Conservation (phyloP, 2,329 filamentous ascomycete species). For the Fusarium lateritium region DNA sequence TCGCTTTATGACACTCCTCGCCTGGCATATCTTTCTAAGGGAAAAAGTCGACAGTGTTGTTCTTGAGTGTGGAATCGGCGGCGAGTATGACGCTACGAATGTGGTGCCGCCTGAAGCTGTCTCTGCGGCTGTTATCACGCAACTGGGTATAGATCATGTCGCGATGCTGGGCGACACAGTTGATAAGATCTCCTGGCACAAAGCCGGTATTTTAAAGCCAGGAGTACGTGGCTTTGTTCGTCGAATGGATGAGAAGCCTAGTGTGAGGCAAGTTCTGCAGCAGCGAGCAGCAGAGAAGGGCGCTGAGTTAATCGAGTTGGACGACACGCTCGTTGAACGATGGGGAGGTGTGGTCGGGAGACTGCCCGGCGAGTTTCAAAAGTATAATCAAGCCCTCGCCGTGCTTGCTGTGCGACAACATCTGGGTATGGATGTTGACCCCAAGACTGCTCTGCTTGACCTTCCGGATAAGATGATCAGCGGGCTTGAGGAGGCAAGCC, state of each 20-base stretch:
- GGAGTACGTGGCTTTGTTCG: constrained; percentile 61
- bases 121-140: constrained; percentile 81
- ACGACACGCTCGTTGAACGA: constrained; percentile 54
- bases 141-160: constrained; percentile 88
- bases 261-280: constrained; percentile 67
- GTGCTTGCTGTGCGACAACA: constrained; percentile 70
- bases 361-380: constrained; percentile 68
- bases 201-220: constrained; percentile 86
- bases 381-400: constrained; percentile 72
- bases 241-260: constrained; percentile 51
- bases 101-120: constrained; percentile 76
- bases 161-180: constrained; percentile 84
- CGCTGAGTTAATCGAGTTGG: constrained; percentile 60
- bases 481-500: constrained; percentile 76
- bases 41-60: constrained; percentile 85
- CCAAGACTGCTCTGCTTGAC: constrained; percentile 42
- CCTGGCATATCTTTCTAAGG: constrained; percentile 84
- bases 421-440: constrained; percentile 56
- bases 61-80: constrained; percentile 94
- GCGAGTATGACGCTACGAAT: constrained; percentile 94
- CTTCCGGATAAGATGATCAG: constrained; percentile 65
- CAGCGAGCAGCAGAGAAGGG: constrained; percentile 72
- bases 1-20: constrained; percentile 89
- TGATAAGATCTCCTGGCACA: constrained; percentile 90
- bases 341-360: constrained; percentile 61